phyloP scores from a whole-genome alignment of 495 filamentous ascomycete genomes.

The Poronia punctata region DNA sequence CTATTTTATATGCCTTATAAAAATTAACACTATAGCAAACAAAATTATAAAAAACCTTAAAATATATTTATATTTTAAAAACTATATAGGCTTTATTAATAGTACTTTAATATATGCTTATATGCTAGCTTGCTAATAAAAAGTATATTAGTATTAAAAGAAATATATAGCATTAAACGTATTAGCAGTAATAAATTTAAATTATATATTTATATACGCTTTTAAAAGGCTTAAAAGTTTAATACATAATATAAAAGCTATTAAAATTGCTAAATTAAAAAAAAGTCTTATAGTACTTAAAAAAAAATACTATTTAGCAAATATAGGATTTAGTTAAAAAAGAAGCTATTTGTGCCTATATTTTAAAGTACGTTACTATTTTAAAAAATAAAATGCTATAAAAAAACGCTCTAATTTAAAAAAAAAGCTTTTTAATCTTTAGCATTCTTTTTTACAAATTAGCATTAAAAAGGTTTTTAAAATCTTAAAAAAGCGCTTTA shows the following conservation, averaged over 20 bases:
- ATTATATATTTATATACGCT: too few species aligned
- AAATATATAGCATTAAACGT: too few species aligned
- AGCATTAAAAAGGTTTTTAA: neutral
- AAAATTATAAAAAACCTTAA: too few species aligned
- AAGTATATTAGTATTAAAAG: too few species aligned
- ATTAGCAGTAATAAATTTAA: too few species aligned
- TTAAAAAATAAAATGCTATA: neutral
- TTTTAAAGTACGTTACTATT: neutral
- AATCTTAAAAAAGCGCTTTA: neutral
- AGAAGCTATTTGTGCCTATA: neutral
- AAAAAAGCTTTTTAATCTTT: neutral
- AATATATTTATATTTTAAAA: too few species aligned
- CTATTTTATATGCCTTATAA: too few species aligned
- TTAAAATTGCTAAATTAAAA: neutral
- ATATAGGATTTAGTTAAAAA: neutral
- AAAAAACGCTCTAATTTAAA: neutral
- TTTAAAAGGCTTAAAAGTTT: too few species aligned
- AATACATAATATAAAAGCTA: neutral
- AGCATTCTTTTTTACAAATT: neutral
- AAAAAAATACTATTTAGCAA: neutral
- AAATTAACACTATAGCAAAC: too few species aligned
- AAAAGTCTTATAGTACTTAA: neutral
- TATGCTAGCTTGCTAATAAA: too few species aligned
- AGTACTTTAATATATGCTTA: too few species aligned
- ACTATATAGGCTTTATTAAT: too few species aligned